These are phyloP conservation scores for Kitagawia praeruptora DNA, from an alignment of 129 eudicot genomes.

Conservation along the genomic window DNA sequence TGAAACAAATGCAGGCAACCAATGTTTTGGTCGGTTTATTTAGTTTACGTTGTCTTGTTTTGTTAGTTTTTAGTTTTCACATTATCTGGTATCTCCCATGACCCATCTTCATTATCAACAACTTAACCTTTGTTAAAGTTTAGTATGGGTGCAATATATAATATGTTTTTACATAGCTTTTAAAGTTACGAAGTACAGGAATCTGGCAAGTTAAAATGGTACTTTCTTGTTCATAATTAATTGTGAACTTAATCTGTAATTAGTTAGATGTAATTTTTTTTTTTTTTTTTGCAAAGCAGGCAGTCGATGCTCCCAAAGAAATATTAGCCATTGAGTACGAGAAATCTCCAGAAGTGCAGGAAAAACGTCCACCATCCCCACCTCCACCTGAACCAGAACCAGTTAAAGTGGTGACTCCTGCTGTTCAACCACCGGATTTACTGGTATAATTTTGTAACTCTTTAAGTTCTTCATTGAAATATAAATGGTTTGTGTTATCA, in stretches of 20 bases:
- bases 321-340: conserved; percentile 56
- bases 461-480: neutral
- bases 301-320: conserved; percentile 38
- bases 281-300: conserved; percentile 29
- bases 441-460: conserved; percentile 38
- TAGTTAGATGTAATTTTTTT: conserved; percentile 2
- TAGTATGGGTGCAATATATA: neutral
- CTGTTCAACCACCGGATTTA: conserved; percentile 67
- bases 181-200: no score
- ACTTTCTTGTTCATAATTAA: no score
- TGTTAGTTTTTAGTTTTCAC: neutral
- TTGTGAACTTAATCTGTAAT: no score
- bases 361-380: conserved; percentile 40
- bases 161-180: neutral
- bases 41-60: neutral
- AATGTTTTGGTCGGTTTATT: no score
- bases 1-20: no score
- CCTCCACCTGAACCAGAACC: conserved; percentile 55
- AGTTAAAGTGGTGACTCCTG: conserved; percentile 50
- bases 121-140: no score
- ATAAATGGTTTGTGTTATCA: neutral
- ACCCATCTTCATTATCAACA: neutral
- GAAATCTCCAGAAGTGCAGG: conserved; percentile 41
- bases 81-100: neutral
- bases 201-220: no score